Evolutionary conservation across 192 early-diverging fungal genomes (phyloP).

Genomic region (Dissophora ornata): DNA sequence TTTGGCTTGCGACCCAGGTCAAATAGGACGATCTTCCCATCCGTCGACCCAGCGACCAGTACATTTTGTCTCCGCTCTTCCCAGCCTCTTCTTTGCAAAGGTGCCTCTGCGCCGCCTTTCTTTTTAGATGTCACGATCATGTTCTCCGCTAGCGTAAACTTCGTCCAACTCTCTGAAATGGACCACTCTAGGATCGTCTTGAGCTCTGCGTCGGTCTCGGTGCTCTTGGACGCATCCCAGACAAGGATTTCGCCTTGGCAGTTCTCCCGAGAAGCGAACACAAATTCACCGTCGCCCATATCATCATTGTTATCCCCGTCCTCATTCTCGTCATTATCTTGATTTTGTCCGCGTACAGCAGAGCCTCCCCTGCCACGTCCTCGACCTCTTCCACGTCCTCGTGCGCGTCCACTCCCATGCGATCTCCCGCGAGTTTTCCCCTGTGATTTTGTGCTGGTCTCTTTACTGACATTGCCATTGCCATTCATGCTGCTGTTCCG

Average conservation of each 20-base stretch:
- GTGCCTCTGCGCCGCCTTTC: not conserved
- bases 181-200: slow-evolving; percentile 54
- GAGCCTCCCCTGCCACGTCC: not conserved
- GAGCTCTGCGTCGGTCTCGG: slow-evolving; percentile 51
- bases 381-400: slow-evolving; percentile 8
- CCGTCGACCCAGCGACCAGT: slow-evolving; percentile 35
- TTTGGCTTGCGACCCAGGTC: slow-evolving; percentile 19
- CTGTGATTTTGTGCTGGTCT: no score
- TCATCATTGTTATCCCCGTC: not conserved
- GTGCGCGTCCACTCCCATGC: not conserved
- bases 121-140: not conserved
- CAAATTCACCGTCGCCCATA: slow-evolving; percentile 8
- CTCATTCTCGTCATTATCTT: not conserved
- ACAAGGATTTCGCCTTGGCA: slow-evolving; percentile 59
- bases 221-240: slow-evolving; percentile 60
- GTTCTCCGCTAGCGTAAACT: slow-evolving; percentile 47
- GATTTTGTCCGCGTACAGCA: not conserved
- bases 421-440: not conserved
- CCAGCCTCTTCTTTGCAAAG: not conserved
- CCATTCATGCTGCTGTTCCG: not conserved
- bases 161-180: slow-evolving; percentile 45
- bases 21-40: slow-evolving; percentile 33
- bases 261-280: slow-evolving; percentile 56
- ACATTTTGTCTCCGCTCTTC: slow-evolving; percentile 15
- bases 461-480: not conserved